Base-by-base conservation (phyloP, 225 moss, liverwort and hornwort genomes). In the Pseudisothecium myosuroides region DNA sequence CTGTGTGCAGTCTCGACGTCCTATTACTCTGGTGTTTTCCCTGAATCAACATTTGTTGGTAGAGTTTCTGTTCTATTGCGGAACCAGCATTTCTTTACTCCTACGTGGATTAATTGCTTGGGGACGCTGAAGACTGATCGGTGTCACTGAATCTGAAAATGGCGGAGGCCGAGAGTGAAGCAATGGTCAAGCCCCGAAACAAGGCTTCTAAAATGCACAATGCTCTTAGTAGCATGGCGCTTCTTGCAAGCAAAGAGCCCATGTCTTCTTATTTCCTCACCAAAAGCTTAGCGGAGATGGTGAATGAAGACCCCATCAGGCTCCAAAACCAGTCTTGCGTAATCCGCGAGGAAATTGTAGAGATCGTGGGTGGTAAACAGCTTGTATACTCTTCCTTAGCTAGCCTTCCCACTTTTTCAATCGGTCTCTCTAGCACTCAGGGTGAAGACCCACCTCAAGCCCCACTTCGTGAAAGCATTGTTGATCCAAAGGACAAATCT, bases 311-410 rank as follows among this genome's bases (percentile, higher is more conserved):
- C 12, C 80, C 61, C 31, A 43, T 29, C 6, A 45, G 8, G 14
- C 29, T 41, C 14, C 61, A 8, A 8, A 41, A 39, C 43, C 39
- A 60, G n/a, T 79, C 79, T 81, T 43, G 41, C 32, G 13, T 6
- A 13, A 61, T 81, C 61, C 45, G 2, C 32, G 1, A n/a, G 58
- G 80, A 80, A 17, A 18, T 12, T 8, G 79, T 10, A 24, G 6
- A 34, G 23, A 77, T 0, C 4, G 0, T 0, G 15, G 0, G 15
- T 5, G 3, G 0, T 56, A 5, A 41, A 39, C 4, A 2, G 3
- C 12, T 1, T 26, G 39, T 80, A 14, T 61, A 45, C 6, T 81
- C 81, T 81, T 81, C 41, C 31, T 43, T 12, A 20, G 81, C 43
- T 81, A 9, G 20, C 81, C 61, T 81, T 81, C 9, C 61, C 43